Conservation (phyloP, 352 stramenopile genomes). For the Phytopythium aichiense region DNA sequence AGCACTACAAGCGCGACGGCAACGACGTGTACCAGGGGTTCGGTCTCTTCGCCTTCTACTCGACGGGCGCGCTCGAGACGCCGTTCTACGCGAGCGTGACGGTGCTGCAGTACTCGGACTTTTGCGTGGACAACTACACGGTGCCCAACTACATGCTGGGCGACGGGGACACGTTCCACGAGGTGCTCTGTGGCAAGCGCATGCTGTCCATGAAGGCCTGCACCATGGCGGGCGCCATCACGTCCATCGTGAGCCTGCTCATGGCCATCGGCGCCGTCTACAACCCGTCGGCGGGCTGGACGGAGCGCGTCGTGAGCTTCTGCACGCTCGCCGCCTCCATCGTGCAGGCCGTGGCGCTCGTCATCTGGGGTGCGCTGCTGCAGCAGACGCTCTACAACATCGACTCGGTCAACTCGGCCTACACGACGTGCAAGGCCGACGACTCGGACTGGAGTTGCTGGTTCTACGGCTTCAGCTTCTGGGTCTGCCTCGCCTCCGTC, state of each 20-base stretch:
- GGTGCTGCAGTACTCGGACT: conserved; percentile 72
- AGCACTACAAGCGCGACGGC: conserved; percentile 73
- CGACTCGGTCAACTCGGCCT: conserved; percentile 73
- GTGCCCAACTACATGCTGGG: conserved; percentile 84
- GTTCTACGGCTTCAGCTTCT: conserved; percentile 88
- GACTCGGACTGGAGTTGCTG: conserved; percentile 71
- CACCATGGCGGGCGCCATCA: conserved; percentile 49
- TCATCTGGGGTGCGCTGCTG: conserved; percentile 75
- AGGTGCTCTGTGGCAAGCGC: conserved; percentile 63
- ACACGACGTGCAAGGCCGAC: conserved; percentile 68
- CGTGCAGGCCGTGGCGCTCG: conserved; percentile 62
- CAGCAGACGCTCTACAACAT: conserved; percentile 79
- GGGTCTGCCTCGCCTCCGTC: conserved; percentile 76
- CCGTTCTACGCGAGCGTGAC: conserved; percentile 81
- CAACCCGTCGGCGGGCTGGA: conserved; percentile 68
- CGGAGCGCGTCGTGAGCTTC: conserved; percentile 75
- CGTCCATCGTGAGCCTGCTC: conserved; percentile 58
- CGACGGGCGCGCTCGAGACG: conserved; percentile 56
- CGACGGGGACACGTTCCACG: conserved; percentile 65
- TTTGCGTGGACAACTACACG: conserved; percentile 44
- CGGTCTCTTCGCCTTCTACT: conserved; percentile 83
- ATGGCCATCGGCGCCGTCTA: conserved; percentile 68
- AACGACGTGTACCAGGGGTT: conserved; percentile 77
- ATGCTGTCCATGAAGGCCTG: conserved; percentile 71
- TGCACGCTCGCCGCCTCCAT: conserved; percentile 81